phyloP scores from a whole-genome alignment of 768 basidiomycete species.

The Flagelloscypha sp. region DNA sequence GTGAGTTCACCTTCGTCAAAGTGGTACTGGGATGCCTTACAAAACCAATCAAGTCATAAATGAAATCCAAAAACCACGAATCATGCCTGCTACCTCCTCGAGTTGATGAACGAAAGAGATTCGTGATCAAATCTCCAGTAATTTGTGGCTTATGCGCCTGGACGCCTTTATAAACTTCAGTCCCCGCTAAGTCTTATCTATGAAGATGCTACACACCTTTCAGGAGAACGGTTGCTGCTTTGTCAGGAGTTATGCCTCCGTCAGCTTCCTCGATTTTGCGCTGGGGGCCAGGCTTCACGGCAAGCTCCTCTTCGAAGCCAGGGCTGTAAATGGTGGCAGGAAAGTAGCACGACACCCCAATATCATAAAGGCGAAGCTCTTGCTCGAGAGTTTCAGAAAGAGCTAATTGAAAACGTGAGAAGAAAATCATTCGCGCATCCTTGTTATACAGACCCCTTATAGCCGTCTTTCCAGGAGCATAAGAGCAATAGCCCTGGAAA shows the following conservation, averaged over 20 bases:
- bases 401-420: conserved; percentile 28
- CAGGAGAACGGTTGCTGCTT: conserved; percentile 41
- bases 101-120: conserved; percentile 60
- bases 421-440: not conserved
- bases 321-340: conserved; percentile 62
- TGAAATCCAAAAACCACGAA: conserved; percentile 49
- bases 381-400: conserved; percentile 63
- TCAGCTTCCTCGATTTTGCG: conserved; percentile 64
- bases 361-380: conserved; percentile 57
- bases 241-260: conserved; percentile 42
- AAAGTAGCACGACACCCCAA: conserved; percentile 59
- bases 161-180: conserved; percentile 54
- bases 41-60: conserved; percentile 36
- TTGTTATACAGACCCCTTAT: conserved; percentile 42
- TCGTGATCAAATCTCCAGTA: conserved; percentile 59
- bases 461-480: conserved; percentile 68
- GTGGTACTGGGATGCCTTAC: conserved; percentile 25
- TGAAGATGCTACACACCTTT: conserved; percentile 29
- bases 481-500: conserved; percentile 57
- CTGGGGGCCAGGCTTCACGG: conserved; percentile 56
- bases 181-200: not conserved
- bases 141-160: conserved; percentile 67
- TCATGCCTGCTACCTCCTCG: conserved; percentile 55
- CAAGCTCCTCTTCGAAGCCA: conserved; percentile 56
- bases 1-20: conserved; percentile 3